These are phyloP conservation scores for Phytopythium ostracodes DNA, from an alignment of 352 stramenopile genomes.

Conservation along the genomic window DNA sequence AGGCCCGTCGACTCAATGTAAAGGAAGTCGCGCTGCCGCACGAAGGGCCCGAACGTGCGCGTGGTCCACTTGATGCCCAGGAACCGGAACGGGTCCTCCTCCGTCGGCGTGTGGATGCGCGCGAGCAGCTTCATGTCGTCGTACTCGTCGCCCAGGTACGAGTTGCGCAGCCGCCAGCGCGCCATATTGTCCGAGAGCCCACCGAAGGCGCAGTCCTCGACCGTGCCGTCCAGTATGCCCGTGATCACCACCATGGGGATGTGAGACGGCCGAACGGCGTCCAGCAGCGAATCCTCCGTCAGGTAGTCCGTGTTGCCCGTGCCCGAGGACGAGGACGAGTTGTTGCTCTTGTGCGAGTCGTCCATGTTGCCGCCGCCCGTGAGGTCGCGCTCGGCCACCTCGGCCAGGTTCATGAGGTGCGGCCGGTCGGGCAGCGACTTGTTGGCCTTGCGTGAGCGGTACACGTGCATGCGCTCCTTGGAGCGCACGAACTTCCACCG, in stretches of 20 bases:
- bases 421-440: constrained; percentile 16
- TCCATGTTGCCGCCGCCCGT: constrained; percentile 12
- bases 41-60: constrained; percentile 23
- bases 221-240: constrained; percentile 23
- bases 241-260: constrained; percentile 24
- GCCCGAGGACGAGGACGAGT: constrained; percentile 5
- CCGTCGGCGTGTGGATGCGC: constrained; percentile 21
- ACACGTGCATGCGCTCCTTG: constrained; percentile 26
- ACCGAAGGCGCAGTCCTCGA: constrained; percentile 33
- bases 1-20: constrained; percentile 33
- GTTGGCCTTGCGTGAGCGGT: constrained; percentile 21
- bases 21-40: constrained; percentile 28
- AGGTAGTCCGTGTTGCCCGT: constrained; percentile 20
- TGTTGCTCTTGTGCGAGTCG: constrained; percentile 10
- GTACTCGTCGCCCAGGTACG: constrained; percentile 31
- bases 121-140: constrained; percentile 32
- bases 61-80: constrained; percentile 36
- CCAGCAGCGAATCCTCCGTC: constrained; percentile 27
- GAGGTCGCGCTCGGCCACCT: constrained; percentile 11
- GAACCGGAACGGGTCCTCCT: constrained; percentile 36
- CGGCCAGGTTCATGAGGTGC: constrained; percentile 18
- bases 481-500: constrained; percentile 31
- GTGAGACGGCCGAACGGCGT: constrained; percentile 17
- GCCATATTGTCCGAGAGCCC: constrained; percentile 23
- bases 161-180: constrained; percentile 27